Percentiles rank a stretch among this genome's conserved stretches.
phyloP scores from a whole-genome alignment of 2,329 filamentous ascomycete species.

The Ophiostoma ulmi region DNA sequence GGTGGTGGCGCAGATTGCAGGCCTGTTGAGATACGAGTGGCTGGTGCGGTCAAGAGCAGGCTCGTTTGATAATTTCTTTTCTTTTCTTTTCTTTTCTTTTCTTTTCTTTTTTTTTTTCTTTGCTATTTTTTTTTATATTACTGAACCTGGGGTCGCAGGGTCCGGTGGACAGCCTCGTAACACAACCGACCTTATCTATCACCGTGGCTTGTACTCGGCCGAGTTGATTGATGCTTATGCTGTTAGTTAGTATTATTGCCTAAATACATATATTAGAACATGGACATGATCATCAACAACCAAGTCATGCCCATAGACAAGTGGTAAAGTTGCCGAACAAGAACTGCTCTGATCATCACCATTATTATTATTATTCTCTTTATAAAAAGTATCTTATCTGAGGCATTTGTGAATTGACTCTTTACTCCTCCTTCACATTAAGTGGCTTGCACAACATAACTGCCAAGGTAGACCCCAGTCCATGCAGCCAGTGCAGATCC shows the following conservation, averaged over 20 bases:
- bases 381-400: background rate
- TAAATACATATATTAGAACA: background rate
- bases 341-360: background rate
- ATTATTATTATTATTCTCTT: background rate
- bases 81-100: background rate
- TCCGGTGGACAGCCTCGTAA: background rate
- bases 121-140: background rate
- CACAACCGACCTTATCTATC: background rate
- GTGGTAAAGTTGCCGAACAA: background rate
- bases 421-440: background rate
- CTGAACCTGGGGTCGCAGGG: too few relatives aligned
- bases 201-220: background rate
- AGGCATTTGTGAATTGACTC: conserved; percentile 2
- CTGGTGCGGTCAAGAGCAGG: background rate
- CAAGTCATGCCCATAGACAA: background rate
- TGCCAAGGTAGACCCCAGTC: conserved; percentile 9
- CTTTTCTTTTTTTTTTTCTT: background rate
- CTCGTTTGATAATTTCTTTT: background rate
- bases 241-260: background rate
- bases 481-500: conserved; percentile 6
- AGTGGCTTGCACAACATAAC: background rate
- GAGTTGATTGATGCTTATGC: background rate
- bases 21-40: conserved; percentile 8
- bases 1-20: background rate
- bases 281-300: background rate